These are phyloP conservation scores for Mrakia gelida DNA, from an alignment of 768 basidiomycete species.

Conservation along the genomic window DNA sequence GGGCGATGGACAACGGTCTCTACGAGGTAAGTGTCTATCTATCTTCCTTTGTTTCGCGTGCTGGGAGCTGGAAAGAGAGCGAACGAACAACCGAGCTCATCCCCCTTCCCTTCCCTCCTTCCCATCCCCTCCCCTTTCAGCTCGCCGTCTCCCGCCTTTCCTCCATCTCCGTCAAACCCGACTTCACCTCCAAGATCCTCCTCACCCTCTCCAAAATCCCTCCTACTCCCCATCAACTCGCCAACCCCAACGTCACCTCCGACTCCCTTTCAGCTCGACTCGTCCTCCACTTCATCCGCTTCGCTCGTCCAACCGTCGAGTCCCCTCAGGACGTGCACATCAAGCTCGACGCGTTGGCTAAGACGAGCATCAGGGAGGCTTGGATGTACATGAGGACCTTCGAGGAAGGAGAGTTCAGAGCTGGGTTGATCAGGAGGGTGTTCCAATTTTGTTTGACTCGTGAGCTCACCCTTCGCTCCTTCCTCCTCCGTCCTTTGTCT, in stretches of 20 bases:
- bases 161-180: constrained; percentile 67
- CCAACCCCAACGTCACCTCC: constrained; percentile 46
- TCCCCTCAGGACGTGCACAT: constrained; percentile 66
- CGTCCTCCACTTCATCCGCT: constrained; percentile 68
- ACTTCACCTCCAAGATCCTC: constrained; percentile 73
- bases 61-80: no score
- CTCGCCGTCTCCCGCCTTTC: constrained; percentile 67
- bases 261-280: constrained; percentile 51
- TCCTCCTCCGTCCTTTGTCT: neutral
- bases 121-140: constrained; percentile 44
- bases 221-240: constrained; percentile 49
- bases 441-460: constrained; percentile 21
- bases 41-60: neutral
- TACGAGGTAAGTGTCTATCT: constrained; percentile 53
- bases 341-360: constrained; percentile 65
- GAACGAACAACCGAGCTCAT: neutral
- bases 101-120: neutral
- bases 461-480: neutral
- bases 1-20: constrained; percentile 67
- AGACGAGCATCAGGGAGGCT: constrained; percentile 62
- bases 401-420: constrained; percentile 28
- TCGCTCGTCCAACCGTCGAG: constrained; percentile 65
- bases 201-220: constrained; percentile 53
- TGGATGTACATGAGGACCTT: constrained; percentile 74
- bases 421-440: constrained; percentile 10